Base-by-base conservation (phyloP, 1,284 basidiomycete genomes). In the Garcileccinum viscosum region DNA sequence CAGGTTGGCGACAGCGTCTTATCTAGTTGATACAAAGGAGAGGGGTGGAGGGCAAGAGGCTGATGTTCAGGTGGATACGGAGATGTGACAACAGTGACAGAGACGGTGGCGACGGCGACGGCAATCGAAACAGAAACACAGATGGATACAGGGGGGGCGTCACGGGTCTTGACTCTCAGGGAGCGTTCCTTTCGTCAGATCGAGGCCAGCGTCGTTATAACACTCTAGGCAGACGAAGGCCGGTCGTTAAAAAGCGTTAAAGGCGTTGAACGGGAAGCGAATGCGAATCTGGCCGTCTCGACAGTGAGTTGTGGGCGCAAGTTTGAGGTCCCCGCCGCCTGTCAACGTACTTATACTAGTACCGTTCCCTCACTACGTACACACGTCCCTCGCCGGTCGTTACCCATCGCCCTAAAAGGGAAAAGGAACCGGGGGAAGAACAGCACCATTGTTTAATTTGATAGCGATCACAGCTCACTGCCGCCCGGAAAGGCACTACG, bases 1-100 rank as follows among this genome's bases (percentile, higher is more conserved):
- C 64, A 62, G 67, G 24, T 42, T 65, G 67, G 40, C 27, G 62
- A 32, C 12, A 22, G 35, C 38, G 33, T 35, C 32, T 61, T 22
- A 17, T 42, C 19, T 22, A 30, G 37, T 40, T 42, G 37, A 42
- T 62, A 6, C 59, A 38, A 22, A 33, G 33, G n/a, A 32, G 30
- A 22, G 27, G 19, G 27, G 4, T 17, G 7, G 56, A 22, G 32
- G 22, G 6, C n/a, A 12, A 12, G 58, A 11, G 56, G 17, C 11
- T 4, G 32, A n/a, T 14, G 33, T 59, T 59, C 30, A 22, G 58
- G 14, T n/a, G 58, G 33, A 14, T 32, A 59, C n/a, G 6, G 15
- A 59, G n/a, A 56, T 30, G n/a, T n/a, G 14, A 30, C 11, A 30
- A 53, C 27, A 24, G 19, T 12, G 30, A 58, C 14, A 17, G 30